Percentiles rank a stretch among this genome's conserved stretches.
Evolutionary conservation across 2,329 filamentous ascomycete species (phyloP).

Genomic region (Penicillium sp.): DNA sequence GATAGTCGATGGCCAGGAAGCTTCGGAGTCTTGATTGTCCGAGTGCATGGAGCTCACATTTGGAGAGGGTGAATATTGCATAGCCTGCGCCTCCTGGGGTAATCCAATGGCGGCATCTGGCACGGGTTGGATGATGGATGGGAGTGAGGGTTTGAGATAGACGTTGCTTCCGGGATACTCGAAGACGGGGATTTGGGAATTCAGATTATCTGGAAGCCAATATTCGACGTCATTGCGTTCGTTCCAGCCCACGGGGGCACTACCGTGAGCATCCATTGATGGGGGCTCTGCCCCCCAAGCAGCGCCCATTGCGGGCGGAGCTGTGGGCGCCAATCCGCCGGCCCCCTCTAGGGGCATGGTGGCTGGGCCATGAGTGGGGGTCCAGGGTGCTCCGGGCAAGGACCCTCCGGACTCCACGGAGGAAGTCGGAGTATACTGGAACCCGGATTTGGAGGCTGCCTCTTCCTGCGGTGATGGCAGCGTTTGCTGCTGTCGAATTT

Average conservation of each 20-base stretch:
- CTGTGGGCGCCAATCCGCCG: slow-evolving; percentile 19
- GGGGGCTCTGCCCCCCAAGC: slow-evolving; percentile 25
- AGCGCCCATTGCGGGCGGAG: slow-evolving; percentile 20
- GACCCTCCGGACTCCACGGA: slow-evolving; percentile 21
- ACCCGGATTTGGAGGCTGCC: slow-evolving; percentile 18
- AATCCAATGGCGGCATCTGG: slow-evolving; percentile 25
- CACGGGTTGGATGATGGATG: slow-evolving; percentile 33
- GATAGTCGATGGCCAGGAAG: slow-evolving; percentile 43
- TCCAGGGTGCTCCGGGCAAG: slow-evolving; percentile 24
- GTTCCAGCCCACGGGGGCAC: slow-evolving; percentile 27
- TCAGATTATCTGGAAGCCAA: slow-evolving; percentile 39
- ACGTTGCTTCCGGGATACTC: slow-evolving; percentile 38
- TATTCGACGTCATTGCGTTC: slow-evolving; percentile 35
- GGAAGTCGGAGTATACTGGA: slow-evolving; percentile 24
- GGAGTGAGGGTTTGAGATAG: slow-evolving; percentile 37
- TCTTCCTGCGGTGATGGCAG: slow-evolving; percentile 17
- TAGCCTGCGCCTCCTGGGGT: slow-evolving; percentile 19
- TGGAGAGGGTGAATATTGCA: slow-evolving; percentile 25
- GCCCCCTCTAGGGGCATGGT: slow-evolving; percentile 25
- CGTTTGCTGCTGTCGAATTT: slow-evolving; percentile 41
- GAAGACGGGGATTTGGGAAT: slow-evolving; percentile 35
- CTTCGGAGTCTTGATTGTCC: slow-evolving; percentile 22
- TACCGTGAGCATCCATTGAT: slow-evolving; percentile 24
- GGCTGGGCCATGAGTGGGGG: slow-evolving; percentile 21
- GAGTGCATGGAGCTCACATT: slow-evolving; percentile 19